Percentiles rank a stretch among this genome's conserved stretches.
Evolutionary conservation across 768 basidiomycete species (phyloP).

Genomic region (Termitomyces sp.): DNA sequence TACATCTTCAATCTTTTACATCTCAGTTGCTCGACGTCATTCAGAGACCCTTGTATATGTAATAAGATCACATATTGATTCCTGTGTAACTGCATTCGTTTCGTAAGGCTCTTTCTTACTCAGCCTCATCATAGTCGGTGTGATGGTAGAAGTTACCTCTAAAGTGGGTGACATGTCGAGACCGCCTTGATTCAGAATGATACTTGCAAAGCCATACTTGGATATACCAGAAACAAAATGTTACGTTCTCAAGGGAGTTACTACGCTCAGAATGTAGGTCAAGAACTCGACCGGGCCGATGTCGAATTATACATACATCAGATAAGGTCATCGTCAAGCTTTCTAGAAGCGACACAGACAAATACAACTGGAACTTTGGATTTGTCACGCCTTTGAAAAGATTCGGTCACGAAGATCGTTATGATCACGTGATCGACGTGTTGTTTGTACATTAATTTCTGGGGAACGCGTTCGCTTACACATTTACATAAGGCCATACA

Average conservation of each 20-base stretch:
- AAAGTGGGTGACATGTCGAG: background rate
- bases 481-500: background rate
- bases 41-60: background rate
- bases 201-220: background rate
- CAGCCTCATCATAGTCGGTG: constrained; percentile 22
- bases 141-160: constrained; percentile 29
- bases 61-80: constrained; percentile 11
- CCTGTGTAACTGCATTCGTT: constrained; percentile 25
- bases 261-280: background rate
- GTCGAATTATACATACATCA: no score
- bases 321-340: no score
- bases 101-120: constrained; percentile 23
- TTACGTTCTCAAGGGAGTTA: no score
- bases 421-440: background rate
- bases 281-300: background rate
- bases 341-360: no score
- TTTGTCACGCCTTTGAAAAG: no score
- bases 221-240: background rate
- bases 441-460: background rate
- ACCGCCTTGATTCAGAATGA: background rate
- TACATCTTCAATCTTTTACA: constrained; percentile 17
- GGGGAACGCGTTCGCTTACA: background rate
- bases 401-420: no score
- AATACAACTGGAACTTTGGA: no score
- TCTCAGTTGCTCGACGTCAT: background rate